These are phyloP conservation scores for Phytophthora sojae DNA, from an alignment of 352 stramenopile genomes.

Conservation along the genomic window DNA sequence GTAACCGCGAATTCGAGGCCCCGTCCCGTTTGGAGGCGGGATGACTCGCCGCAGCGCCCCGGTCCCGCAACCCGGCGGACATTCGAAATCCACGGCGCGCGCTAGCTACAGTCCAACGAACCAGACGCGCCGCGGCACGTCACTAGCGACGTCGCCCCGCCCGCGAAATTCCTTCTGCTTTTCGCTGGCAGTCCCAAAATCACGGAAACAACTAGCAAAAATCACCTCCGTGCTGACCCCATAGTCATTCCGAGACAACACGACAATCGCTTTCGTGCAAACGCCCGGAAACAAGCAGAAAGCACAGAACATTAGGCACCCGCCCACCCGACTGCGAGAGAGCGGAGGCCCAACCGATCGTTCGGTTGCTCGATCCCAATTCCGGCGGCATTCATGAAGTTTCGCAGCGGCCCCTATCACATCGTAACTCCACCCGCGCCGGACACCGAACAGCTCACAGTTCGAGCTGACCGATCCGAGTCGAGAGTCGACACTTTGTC, in stretches of 20 bases:
- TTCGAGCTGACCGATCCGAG: constrained; percentile 18
- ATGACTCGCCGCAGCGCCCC: neutral
- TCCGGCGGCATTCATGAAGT: constrained; percentile 46
- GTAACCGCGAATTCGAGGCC: constrained; percentile 1
- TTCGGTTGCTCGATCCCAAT: constrained; percentile 31
- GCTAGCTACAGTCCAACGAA: constrained; percentile 9
- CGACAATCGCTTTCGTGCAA: constrained; percentile 22
- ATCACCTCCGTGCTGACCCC: constrained; percentile 20
- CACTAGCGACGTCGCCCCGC: constrained; percentile 20
- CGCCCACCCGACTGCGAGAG: constrained; percentile 26
- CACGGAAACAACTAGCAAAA: constrained; percentile 29
- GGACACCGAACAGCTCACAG: constrained; percentile 10
- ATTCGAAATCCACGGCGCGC: constrained; percentile 14
- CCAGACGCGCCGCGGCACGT: constrained; percentile 20
- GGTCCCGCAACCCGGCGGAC: neutral
- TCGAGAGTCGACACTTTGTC: constrained; percentile 28
- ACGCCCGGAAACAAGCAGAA: constrained; percentile 33
- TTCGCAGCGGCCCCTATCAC: constrained; percentile 32
- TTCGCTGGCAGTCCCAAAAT: constrained; percentile 23
- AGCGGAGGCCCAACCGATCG: constrained; percentile 19
- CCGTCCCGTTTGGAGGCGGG: constrained; percentile 20
- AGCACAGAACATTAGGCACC: constrained; percentile 41
- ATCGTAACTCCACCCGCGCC: constrained; percentile 25
- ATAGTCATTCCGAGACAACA: constrained; percentile 12
- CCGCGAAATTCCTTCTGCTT: constrained; percentile 15